Conservation (phyloP, 1,284 basidiomycete genomes). For the Sanghuangporus baumii region DNA sequence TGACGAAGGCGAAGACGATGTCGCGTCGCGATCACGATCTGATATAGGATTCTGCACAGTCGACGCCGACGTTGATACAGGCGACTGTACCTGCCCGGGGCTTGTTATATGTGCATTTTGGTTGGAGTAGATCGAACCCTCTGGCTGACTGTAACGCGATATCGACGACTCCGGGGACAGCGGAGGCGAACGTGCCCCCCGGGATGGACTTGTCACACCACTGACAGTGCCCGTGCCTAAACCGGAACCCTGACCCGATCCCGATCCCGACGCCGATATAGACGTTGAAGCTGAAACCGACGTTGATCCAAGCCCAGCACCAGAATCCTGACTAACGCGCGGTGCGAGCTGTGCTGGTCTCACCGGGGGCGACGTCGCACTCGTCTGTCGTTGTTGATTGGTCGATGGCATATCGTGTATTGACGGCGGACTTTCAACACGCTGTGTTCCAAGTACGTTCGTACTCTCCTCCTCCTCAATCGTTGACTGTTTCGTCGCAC, state of each 20-base stretch:
- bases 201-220: conserved; percentile 2
- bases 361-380: background rate
- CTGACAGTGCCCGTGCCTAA: background rate
- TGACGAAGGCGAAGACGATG: background rate
- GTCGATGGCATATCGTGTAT: background rate
- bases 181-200: conserved; percentile 4
- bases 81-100: conserved; percentile 18
- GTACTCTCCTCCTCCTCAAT: conserved; percentile 8
- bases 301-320: background rate
- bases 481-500: background rate
- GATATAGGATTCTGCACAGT: conserved; percentile 15
- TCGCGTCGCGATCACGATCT: conserved; percentile 9
- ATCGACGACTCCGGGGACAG: conserved; percentile 4
- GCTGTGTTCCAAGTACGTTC: background rate
- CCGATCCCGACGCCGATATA: background rate
- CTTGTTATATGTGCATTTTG: conserved; percentile 6
- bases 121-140: conserved; percentile 12
- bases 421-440: conserved; percentile 10
- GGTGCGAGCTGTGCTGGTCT: background rate
- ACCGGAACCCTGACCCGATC: background rate
- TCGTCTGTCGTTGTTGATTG: background rate
- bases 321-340: conserved; percentile 6
- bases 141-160: conserved; percentile 21
- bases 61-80: conserved; percentile 11
- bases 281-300: background rate